Evolutionary conservation across 139 green algal genomes (phyloP).

Genomic region (Tetratostichococcus sp.): DNA sequence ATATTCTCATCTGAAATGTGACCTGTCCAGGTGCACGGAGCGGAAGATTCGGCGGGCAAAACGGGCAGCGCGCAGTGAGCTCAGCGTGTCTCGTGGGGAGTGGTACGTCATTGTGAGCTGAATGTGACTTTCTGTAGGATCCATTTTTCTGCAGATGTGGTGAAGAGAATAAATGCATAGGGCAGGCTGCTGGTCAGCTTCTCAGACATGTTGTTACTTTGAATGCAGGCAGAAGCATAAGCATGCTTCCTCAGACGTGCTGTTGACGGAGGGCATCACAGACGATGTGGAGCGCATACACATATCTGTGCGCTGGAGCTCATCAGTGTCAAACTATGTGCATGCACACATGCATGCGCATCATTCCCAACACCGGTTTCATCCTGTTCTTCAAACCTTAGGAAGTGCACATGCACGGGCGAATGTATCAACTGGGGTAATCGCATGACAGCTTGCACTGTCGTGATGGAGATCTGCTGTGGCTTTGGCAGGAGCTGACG

Average conservation of each 20-base stretch:
- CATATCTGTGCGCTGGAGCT: slow-evolving; percentile 1
- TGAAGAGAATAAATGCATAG: no score
- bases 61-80: slow-evolving; percentile 65
- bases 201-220: no score
- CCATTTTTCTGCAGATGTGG: no score
- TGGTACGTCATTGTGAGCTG: no score
- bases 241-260: slow-evolving; percentile 37
- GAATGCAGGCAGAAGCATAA: slow-evolving; percentile 39
- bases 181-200: no score
- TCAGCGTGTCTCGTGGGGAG: slow-evolving; percentile 70
- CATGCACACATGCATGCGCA: background rate
- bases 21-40: slow-evolving; percentile 10
- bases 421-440: background rate
- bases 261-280: slow-evolving; percentile 33
- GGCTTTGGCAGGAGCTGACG: slow-evolving; percentile 44
- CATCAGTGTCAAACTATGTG: background rate
- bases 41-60: slow-evolving; percentile 68
- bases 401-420: background rate
- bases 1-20: no score
- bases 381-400: background rate
- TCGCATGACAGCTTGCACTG: background rate
- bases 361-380: background rate
- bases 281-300: slow-evolving; percentile 57
- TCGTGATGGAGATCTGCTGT: no score
- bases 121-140: no score